Evolutionary conservation across 2,329 filamentous ascomycete species (phyloP).

Genomic region (Aureobasidium melanogenum): DNA sequence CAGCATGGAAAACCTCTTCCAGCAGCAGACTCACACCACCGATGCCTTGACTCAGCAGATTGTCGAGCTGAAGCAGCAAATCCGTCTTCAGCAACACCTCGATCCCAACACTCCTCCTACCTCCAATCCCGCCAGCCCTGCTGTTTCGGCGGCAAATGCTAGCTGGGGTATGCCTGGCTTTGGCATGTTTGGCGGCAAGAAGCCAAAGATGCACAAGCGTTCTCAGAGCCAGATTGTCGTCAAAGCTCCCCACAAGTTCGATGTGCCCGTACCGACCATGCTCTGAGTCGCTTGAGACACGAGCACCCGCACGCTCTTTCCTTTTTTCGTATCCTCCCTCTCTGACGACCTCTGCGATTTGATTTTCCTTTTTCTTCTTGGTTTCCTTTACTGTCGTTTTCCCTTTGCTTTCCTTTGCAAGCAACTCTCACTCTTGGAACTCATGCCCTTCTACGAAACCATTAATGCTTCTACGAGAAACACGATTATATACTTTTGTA

Average conservation of each 20-base stretch:
- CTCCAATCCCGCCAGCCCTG: background rate
- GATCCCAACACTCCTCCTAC: background rate
- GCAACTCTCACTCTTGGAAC: background rate
- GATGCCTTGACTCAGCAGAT: constrained; percentile 7
- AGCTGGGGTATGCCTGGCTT: background rate
- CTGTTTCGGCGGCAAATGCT: background rate
- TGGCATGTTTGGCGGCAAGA: background rate
- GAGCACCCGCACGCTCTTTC: background rate
- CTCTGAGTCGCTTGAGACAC: background rate
- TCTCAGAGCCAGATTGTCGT: background rate
- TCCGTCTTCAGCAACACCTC: background rate
- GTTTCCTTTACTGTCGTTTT: background rate
- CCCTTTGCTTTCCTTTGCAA: background rate
- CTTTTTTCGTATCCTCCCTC: background rate
- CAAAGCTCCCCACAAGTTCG: background rate
- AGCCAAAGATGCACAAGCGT: background rate
- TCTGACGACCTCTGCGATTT: background rate
- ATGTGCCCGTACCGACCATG: background rate
- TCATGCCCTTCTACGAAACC: constrained; percentile 3
- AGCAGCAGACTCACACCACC: background rate
- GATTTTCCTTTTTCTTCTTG: background rate
- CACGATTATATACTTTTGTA: constrained; percentile 1
- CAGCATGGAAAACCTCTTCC: background rate
- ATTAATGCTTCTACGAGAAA: constrained; percentile 2
- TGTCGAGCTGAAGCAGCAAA: background rate